These are phyloP conservation scores for Exidia glandulosa DNA, from an alignment of 768 basidiomycete species.

Conservation along the genomic window DNA sequence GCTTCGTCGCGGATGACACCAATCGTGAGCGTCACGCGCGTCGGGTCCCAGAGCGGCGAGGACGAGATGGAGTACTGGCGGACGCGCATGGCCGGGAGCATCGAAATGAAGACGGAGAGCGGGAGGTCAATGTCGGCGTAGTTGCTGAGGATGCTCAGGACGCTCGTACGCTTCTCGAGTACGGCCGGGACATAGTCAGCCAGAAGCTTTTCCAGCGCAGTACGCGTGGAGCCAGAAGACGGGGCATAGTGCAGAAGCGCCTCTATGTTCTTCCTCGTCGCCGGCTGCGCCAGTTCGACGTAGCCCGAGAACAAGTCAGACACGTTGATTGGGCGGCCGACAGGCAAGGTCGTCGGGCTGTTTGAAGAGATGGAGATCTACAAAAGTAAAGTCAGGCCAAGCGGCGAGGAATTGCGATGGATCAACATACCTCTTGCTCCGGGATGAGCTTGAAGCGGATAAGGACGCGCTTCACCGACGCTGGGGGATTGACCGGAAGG, in stretches of 20 bases:
- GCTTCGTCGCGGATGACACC: conserved; percentile 31
- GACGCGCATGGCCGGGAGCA: conserved; percentile 37
- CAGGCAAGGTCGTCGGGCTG: conserved; percentile 30
- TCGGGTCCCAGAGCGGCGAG: conserved; percentile 34
- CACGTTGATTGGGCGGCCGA: conserved; percentile 26
- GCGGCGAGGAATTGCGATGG: neutral
- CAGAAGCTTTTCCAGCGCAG: conserved; percentile 20
- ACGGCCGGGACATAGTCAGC: conserved; percentile 24
- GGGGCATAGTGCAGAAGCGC: conserved; percentile 16
- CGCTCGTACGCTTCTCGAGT: conserved; percentile 25
- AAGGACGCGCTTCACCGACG: conserved; percentile 28
- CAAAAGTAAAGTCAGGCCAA: neutral
- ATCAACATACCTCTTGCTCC: conserved; percentile 25
- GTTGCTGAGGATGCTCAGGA: conserved; percentile 32
- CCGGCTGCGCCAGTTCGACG: conserved; percentile 38
- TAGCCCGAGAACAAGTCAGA: conserved; percentile 32
- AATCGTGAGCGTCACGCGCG: conserved; percentile 32
- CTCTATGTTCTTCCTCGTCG: conserved; percentile 31
- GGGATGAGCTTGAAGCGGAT: conserved; percentile 27
- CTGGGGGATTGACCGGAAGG: conserved; percentile 29
- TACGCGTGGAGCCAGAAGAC: conserved; percentile 8
- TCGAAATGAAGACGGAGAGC: conserved; percentile 26
- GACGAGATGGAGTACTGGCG: conserved; percentile 44
- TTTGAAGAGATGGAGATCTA: conserved; percentile 27
- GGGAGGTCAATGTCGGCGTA: conserved; percentile 26